Evolutionary conservation across 345 rosid genomes (phyloP).

Genomic region (Anastatica hierochuntica): DNA sequence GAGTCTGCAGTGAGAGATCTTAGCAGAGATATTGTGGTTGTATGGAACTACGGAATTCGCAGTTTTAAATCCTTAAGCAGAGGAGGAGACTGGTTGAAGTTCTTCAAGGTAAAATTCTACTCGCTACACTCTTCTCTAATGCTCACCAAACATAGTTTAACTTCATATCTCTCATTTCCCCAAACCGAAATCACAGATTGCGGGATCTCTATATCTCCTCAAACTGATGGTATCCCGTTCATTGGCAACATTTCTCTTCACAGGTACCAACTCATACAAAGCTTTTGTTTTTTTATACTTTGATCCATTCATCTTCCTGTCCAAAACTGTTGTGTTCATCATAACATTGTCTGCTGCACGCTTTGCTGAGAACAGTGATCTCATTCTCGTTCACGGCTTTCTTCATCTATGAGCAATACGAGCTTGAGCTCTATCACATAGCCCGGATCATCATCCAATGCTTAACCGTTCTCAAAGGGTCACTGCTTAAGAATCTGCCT

Average conservation of each 20-base stretch:
- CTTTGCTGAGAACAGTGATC: conserved; percentile 42
- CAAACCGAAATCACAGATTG: conserved; percentile 29
- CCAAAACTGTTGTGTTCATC: no score
- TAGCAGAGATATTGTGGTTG: conserved; percentile 28
- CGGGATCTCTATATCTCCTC: conserved; percentile 33
- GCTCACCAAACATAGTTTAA: neutral
- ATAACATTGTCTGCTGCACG: no score
- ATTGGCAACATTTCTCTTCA: conserved; percentile 30
- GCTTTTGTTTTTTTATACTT: neutral
- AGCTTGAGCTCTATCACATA: conserved; percentile 47
- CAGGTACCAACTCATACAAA: conserved; percentile 33
- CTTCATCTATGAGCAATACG: conserved; percentile 78
- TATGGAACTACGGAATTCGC: conserved; percentile 48
- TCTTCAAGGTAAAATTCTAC: conserved; percentile 43
- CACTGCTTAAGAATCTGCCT: conserved; percentile 26
- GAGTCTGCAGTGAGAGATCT: conserved; percentile 39
- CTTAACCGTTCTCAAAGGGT: no score
- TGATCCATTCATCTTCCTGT: no score
- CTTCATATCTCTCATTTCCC: conserved; percentile 1
- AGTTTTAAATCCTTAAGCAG: conserved; percentile 34
- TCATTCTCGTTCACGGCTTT: conserved; percentile 60
- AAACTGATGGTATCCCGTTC: conserved; percentile 35
- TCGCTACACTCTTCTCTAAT: neutral
- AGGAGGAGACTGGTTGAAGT: conserved; percentile 59
- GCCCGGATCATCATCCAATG: conserved; percentile 30